Conservation (phyloP, 768 basidiomycete species). For the Porphyrellus cyaneotinctus region DNA sequence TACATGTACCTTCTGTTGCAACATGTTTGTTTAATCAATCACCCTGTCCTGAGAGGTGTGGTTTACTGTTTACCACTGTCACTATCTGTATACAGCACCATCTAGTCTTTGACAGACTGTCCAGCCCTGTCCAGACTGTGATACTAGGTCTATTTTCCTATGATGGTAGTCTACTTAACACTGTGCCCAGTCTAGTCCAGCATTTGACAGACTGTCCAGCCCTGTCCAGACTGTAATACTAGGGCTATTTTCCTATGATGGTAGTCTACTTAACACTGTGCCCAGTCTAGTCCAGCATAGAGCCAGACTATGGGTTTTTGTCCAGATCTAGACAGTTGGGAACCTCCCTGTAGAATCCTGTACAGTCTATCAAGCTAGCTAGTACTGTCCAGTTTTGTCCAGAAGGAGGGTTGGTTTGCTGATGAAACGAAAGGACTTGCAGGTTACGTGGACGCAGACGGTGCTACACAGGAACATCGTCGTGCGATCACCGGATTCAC, state of each 20-base stretch:
- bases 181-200: not conserved
- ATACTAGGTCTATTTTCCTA: not conserved
- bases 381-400: too few species aligned
- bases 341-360: not conserved
- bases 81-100: too few species aligned
- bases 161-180: not conserved
- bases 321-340: not conserved
- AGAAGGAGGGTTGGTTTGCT: not conserved
- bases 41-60: too few species aligned
- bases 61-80: too few species aligned
- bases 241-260: not conserved
- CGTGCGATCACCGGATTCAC: too few species aligned
- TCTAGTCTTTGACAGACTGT: too few species aligned
- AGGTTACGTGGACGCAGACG: too few species aligned
- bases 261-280: not conserved
- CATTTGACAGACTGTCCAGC: too few species aligned
- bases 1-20: too few species aligned
- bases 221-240: not conserved
- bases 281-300: not conserved
- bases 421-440: too few species aligned
- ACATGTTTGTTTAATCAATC: too few species aligned
- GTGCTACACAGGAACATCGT: too few species aligned
- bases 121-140: not conserved
- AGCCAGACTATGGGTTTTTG: not conserved
- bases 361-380: not conserved